Evolutionary conservation across 2,329 filamentous ascomycete species (phyloP).

Genomic region (Hymenotorrendiella dingleyae): DNA sequence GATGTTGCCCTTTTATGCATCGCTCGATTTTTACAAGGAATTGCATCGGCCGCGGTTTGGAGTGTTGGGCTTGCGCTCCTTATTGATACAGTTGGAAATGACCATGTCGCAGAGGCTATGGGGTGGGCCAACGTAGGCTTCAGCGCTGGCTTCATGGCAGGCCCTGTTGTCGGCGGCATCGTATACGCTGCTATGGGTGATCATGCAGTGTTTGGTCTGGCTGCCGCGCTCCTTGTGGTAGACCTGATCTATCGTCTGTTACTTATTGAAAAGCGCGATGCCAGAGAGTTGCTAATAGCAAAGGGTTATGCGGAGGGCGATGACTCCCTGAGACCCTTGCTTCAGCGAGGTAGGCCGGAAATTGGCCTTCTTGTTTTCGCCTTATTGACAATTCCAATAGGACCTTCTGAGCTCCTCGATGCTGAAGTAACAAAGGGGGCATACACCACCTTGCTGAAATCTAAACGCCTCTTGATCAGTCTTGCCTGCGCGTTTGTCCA

Average conservation of each 20-base stretch:
- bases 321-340: not conserved
- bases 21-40: not conserved
- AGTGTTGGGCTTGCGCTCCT: not conserved
- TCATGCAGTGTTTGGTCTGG: not conserved
- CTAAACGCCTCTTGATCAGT: not conserved
- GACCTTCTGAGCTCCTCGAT: too few relatives aligned
- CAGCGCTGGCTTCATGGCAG: not conserved
- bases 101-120: not conserved
- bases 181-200: not conserved
- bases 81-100: not conserved
- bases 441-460: not conserved
- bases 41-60: not conserved
- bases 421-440: too few relatives aligned
- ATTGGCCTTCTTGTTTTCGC: too few relatives aligned
- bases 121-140: not conserved
- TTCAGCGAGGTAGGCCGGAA: not conserved
- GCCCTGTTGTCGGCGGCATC: not conserved
- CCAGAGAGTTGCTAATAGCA: not conserved
- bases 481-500: not conserved
- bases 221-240: not conserved
- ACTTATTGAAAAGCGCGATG: not conserved
- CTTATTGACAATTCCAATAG: too few relatives aligned
- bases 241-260: not conserved
- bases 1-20: not conserved
- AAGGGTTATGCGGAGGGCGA: not conserved